These are phyloP conservation scores for Iberis amara DNA, from an alignment of 441 rosid species.

Conservation along the genomic window DNA sequence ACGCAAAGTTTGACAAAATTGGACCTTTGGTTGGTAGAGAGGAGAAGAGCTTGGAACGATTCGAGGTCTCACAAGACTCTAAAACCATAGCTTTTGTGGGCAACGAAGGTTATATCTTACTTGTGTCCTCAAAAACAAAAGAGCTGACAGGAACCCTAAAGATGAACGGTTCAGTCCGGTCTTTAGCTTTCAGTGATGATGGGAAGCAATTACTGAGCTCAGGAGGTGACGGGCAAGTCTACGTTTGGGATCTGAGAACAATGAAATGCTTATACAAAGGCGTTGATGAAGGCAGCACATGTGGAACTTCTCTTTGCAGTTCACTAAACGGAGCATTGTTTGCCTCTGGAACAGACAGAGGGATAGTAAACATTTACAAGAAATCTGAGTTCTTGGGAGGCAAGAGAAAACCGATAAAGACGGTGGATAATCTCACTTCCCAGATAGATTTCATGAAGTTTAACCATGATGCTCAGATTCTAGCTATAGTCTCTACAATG, in stretches of 20 bases:
- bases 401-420: constrained; percentile 70
- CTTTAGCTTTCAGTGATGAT: constrained; percentile 58
- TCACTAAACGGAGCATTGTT: constrained; percentile 52
- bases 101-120: constrained; percentile 70
- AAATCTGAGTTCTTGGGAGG: constrained; percentile 76
- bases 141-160: constrained; percentile 76
- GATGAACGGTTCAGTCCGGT: constrained; percentile 81
- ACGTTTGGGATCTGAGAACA: constrained; percentile 83
- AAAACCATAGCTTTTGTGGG: constrained; percentile 72
- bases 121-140: constrained; percentile 78
- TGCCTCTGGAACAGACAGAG: constrained; percentile 80
- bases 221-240: constrained; percentile 87
- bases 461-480: constrained; percentile 67
- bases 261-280: constrained; percentile 71
- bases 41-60: constrained; percentile 84
- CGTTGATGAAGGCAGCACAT: constrained; percentile 77
- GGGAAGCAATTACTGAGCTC: constrained; percentile 72
- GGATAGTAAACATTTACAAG: constrained; percentile 79
- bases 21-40: constrained; percentile 90
- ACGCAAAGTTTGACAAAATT: constrained; percentile 68
- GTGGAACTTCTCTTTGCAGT: constrained; percentile 62
- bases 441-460: constrained; percentile 75
- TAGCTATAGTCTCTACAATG: constrained; percentile 77
- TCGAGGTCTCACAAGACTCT: constrained; percentile 83
- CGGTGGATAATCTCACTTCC: constrained; percentile 72